Evolutionary conservation across 345 rosid species (phyloP).

Genomic region (Hibiscus tridactylites): DNA sequence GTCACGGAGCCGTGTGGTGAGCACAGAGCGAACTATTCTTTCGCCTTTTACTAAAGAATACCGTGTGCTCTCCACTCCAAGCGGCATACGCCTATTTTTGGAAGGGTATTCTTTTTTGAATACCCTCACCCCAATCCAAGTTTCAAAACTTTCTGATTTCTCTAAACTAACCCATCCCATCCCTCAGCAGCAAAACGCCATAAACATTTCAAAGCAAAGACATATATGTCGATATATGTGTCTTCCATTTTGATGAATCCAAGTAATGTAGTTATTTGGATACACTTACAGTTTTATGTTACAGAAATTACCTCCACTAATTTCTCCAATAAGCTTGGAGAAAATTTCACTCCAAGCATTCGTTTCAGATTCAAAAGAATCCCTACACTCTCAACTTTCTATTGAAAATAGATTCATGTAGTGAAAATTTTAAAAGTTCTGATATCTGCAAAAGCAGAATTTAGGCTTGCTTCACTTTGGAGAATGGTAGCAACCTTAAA

Average conservation of each 20-base stretch:
- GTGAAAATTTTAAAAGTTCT: too few relatives aligned
- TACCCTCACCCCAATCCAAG: background rate
- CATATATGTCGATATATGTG: too few relatives aligned
- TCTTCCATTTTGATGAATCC: too few relatives aligned
- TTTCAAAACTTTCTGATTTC: background rate
- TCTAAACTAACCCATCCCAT: too few relatives aligned
- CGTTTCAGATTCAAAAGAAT: background rate
- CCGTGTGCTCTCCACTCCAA: slow-evolving; percentile 10
- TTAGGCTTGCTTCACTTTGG: background rate
- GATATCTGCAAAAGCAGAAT: background rate
- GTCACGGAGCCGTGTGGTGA: slow-evolving; percentile 9
- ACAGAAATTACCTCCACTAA: too few relatives aligned
- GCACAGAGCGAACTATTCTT: slow-evolving; percentile 35
- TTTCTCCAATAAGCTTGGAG: too few relatives aligned
- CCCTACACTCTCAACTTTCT: background rate
- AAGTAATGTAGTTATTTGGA: too few relatives aligned
- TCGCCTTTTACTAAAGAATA: slow-evolving; percentile 49
- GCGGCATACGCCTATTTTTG: background rate
- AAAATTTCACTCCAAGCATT: too few relatives aligned
- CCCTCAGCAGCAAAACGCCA: too few relatives aligned
- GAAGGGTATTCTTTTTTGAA: background rate
- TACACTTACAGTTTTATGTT: too few relatives aligned
- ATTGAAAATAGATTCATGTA: background rate
- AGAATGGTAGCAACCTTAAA: background rate
- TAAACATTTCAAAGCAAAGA: too few relatives aligned